phyloP scores from a whole-genome alignment of 1,284 basidiomycete genomes.

The Ganoderma boninense region DNA sequence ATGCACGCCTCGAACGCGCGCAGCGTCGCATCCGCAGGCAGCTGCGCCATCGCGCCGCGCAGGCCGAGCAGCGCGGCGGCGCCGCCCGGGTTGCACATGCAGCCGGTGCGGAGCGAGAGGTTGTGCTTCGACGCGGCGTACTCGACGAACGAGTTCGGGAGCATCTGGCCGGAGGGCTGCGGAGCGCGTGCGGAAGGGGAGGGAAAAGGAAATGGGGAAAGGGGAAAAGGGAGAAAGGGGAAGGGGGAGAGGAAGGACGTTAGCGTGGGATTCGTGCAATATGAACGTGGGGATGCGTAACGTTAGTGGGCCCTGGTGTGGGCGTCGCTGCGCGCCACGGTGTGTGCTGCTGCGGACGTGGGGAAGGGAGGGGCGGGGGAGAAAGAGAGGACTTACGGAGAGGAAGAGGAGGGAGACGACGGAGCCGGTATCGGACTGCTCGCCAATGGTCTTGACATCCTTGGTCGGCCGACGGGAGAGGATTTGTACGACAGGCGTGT shows the following conservation, averaged over 20 bases:
- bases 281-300: background rate
- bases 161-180: slow-evolving; percentile 68
- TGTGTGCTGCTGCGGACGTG: background rate
- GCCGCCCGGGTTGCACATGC: slow-evolving; percentile 87
- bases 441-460: slow-evolving; percentile 64
- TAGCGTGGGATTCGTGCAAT: background rate
- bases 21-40: slow-evolving; percentile 67
- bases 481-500: slow-evolving; percentile 66
- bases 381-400: slow-evolving; percentile 53
- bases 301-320: background rate
- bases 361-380: background rate
- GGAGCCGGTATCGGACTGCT: slow-evolving; percentile 73
- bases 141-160: slow-evolving; percentile 77
- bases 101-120: slow-evolving; percentile 82
- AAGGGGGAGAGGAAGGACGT: background rate
- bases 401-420: slow-evolving; percentile 71
- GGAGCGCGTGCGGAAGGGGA: slow-evolving; percentile 4
- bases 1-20: slow-evolving; percentile 67
- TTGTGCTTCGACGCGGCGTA: slow-evolving; percentile 67
- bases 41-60: slow-evolving; percentile 68
- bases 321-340: background rate
- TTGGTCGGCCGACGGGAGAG: slow-evolving; percentile 63
- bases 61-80: slow-evolving; percentile 76
- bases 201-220: background rate
- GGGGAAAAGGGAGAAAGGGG: slow-evolving; percentile 3